These are phyloP conservation scores for Chaetomium fimeti DNA, from an alignment of 495 filamentous ascomycete species.

Conservation along the genomic window DNA sequence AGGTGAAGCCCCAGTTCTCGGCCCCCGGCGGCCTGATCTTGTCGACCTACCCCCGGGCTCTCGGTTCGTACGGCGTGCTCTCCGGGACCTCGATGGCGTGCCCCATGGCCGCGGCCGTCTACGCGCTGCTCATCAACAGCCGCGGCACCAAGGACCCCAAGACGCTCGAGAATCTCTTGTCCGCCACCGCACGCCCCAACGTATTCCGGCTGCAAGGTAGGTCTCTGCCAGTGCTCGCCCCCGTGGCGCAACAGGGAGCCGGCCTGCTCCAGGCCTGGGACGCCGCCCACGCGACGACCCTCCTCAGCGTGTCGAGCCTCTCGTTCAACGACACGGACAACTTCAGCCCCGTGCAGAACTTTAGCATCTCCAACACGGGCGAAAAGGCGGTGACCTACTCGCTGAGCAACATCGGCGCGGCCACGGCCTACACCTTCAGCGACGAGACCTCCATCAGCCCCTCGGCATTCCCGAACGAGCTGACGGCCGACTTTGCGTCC, in stretches of 20 bases:
- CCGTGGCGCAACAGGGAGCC: conserved; percentile 57
- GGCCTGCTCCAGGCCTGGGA: conserved; percentile 59
- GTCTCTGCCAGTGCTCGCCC: conserved; percentile 44
- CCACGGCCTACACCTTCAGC: conserved; percentile 48
- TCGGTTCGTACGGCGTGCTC: conserved; percentile 54
- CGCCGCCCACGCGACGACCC: conserved; percentile 53
- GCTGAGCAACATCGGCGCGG: conserved; percentile 44
- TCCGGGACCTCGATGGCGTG: conserved; percentile 63
- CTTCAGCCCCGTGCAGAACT: conserved; percentile 46
- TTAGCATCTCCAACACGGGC: conserved; percentile 55
- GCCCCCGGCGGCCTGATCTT: conserved; percentile 57
- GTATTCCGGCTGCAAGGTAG: conserved; percentile 49
- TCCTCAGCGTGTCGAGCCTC: conserved; percentile 53
- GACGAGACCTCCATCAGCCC: conserved; percentile 32
- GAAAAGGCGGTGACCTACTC: conserved; percentile 46
- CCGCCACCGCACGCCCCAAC: conserved; percentile 46
- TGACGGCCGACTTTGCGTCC: conserved; percentile 39
- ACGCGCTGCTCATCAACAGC: conserved; percentile 52
- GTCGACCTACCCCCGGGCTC: conserved; percentile 53
- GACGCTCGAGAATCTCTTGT: conserved; percentile 47
- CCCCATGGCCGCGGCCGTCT: conserved; percentile 54
- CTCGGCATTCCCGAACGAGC: conserved; percentile 41
- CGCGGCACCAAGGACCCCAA: conserved; percentile 51
- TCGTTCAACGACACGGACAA: conserved; percentile 59
- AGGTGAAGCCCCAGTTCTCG: conserved; percentile 54